Conservation (phyloP, 169 alveolate species). For the Plasmodium cynomolgi region DNA sequence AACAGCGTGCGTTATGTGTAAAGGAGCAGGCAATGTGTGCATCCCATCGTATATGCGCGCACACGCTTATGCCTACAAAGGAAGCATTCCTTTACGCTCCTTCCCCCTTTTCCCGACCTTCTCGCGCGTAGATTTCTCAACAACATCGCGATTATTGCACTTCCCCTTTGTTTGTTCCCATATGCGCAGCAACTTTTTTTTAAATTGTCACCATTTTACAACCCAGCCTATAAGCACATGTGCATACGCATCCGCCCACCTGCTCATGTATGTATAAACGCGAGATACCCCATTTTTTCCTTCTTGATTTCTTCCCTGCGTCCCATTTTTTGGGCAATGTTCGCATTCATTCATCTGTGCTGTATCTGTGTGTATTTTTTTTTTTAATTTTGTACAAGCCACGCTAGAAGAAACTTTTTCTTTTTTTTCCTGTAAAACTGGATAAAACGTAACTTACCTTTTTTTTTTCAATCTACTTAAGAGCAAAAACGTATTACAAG, state of each 20-base stretch:
- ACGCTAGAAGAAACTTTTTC: neutral
- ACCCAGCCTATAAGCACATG: neutral
- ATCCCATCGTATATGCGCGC: neutral
- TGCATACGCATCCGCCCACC: neutral
- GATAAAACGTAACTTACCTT: neutral
- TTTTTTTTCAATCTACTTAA: neutral
- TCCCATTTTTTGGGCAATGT: neutral
- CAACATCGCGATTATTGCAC: neutral
- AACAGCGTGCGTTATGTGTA: neutral
- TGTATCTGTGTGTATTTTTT: neutral
- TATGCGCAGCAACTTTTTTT: neutral
- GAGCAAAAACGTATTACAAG: neutral
- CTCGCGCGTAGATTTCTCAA: neutral
- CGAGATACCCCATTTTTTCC: neutral
- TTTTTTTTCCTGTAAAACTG: neutral
- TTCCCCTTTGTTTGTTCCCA: neutral
- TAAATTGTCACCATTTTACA: neutral
- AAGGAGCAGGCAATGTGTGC: neutral
- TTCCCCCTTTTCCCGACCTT: neutral
- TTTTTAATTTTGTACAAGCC: neutral
- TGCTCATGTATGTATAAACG: slow-evolving; percentile 1
- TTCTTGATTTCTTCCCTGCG: neutral
- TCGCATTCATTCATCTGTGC: neutral
- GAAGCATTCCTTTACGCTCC: neutral
- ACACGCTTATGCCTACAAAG: neutral